Evolutionary conservation across 345 rosid species (phyloP).

Genomic region (Lepidium aucheri): DNA sequence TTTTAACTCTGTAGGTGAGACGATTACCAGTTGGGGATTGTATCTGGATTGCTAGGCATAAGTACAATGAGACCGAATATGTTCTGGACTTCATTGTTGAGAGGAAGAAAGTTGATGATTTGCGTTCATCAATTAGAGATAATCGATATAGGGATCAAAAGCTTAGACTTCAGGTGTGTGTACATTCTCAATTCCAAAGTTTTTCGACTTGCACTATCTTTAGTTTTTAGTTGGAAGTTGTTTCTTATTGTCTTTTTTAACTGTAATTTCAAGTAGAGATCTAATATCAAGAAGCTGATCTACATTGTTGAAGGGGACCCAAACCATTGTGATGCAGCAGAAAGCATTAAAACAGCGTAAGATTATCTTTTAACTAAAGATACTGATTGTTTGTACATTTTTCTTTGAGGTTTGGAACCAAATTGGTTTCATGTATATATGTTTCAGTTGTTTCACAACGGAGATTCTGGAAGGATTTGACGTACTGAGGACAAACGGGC

Average conservation of each 20-base stretch:
- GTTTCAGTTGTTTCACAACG: conserved; percentile 74
- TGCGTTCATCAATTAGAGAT: conserved; percentile 79
- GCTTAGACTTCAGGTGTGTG: conserved; percentile 59
- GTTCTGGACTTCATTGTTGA: conserved; percentile 94
- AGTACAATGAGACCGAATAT: conserved; percentile 47
- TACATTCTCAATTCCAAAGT: background rate
- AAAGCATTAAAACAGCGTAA: conserved; percentile 89
- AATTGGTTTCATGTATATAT: background rate
- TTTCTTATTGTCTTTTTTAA: conserved; percentile 1
- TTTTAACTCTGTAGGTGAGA: conserved; percentile 49
- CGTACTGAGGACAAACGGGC: conserved; percentile 63
- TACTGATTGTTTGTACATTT: background rate
- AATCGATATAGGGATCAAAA: conserved; percentile 90
- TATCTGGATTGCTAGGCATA: conserved; percentile 90
- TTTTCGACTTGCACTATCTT: background rate
- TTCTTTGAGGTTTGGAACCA: background rate
- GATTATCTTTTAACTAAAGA: conserved; percentile 12
- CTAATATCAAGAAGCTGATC: conserved; percentile 77
- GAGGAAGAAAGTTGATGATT: conserved; percentile 78
- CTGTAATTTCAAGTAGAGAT: conserved; percentile 42
- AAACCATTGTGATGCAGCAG: conserved; percentile 69
- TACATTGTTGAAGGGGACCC: conserved; percentile 93
- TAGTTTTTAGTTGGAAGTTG: background rate
- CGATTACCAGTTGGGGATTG: conserved; percentile 86
- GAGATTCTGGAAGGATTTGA: conserved; percentile 93